These are phyloP conservation scores for Adiantum capillusveneris DNA, from an alignment of 75 land plant species.

Conservation along the genomic window DNA sequence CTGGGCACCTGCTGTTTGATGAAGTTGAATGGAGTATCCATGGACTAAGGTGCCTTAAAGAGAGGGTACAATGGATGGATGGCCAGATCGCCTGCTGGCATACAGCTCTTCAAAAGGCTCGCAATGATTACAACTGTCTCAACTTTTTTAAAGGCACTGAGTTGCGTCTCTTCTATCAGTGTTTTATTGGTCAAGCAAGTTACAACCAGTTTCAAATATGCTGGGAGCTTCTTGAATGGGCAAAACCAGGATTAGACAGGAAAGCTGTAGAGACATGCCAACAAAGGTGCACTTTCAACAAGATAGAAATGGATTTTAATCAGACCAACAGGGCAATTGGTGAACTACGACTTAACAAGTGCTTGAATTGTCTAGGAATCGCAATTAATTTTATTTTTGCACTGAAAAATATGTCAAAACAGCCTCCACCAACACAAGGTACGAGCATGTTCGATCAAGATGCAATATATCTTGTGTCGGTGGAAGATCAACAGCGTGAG, in stretches of 20 bases:
- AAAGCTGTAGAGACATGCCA: not conserved
- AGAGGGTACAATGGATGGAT: not conserved
- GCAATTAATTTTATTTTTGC: too few species aligned
- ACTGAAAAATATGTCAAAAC: too few species aligned
- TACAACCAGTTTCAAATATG: constrained; percentile 7
- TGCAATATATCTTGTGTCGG: constrained; percentile 8
- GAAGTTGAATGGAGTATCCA: not conserved
- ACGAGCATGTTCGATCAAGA: not conserved
- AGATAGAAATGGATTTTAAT: not conserved
- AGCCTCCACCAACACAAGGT: too few species aligned
- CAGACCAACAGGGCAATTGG: not conserved
- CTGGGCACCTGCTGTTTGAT: constrained; percentile 14
- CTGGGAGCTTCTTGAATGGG: constrained; percentile 18
- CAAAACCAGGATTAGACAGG: constrained; percentile 1
- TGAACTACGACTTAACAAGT: not conserved
- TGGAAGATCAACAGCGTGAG: constrained; percentile 16
- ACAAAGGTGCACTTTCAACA: not conserved
- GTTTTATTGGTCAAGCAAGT: not conserved
- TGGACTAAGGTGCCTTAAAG: constrained; percentile 13
- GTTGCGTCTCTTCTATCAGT: constrained; percentile 11
- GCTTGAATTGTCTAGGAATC: not conserved
- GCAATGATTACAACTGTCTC: constrained; percentile 9
- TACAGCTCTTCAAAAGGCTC: constrained; percentile 17
- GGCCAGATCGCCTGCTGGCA: constrained; percentile 11
- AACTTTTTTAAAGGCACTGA: constrained; percentile 19